Conservation (phyloP, 495 filamentous ascomycete genomes). For the Cladorrhinum samala region DNA sequence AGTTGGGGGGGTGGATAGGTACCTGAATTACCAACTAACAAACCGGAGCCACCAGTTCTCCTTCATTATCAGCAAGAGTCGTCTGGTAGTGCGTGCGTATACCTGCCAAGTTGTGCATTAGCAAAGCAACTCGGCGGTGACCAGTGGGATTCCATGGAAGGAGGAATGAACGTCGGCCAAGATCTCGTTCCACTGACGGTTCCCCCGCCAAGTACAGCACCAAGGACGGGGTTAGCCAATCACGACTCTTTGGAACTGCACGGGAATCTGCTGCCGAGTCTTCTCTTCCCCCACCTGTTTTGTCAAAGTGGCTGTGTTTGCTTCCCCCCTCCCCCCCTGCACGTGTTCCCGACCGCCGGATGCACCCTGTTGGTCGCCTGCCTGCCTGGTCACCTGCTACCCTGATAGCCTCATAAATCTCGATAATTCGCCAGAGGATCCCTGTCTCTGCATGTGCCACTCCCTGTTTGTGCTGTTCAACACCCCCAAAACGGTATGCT, state of each 20-base stretch:
- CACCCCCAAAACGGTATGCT: not conserved
- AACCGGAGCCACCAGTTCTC: too few species aligned
- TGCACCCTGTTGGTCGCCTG: slow-evolving; percentile 3
- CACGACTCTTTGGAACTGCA: not conserved
- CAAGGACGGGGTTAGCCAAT: not conserved
- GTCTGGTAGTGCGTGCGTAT: too few species aligned
- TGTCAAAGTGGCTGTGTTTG: slow-evolving; percentile 1
- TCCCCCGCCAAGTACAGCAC: not conserved
- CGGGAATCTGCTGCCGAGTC: not conserved
- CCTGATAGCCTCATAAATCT: not conserved
- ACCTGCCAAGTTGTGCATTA: too few species aligned
- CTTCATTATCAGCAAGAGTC: too few species aligned
- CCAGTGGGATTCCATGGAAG: not conserved
- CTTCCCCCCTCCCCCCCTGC: too few species aligned
- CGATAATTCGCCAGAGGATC: too few species aligned
- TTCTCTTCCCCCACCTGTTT: not conserved
- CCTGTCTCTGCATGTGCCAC: too few species aligned
- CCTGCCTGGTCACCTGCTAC: slow-evolving; percentile 3
- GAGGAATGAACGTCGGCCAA: not conserved
- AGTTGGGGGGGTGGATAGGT: too few species aligned
- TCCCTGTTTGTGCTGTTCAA: not conserved
- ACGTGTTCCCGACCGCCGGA: slow-evolving; percentile 3
- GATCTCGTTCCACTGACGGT: not conserved
- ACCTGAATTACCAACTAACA: too few species aligned
- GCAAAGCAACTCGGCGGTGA: not conserved